Evolutionary conservation across 1,139 yeast species (phyloP).

Genomic region (Pichia sp.): DNA sequence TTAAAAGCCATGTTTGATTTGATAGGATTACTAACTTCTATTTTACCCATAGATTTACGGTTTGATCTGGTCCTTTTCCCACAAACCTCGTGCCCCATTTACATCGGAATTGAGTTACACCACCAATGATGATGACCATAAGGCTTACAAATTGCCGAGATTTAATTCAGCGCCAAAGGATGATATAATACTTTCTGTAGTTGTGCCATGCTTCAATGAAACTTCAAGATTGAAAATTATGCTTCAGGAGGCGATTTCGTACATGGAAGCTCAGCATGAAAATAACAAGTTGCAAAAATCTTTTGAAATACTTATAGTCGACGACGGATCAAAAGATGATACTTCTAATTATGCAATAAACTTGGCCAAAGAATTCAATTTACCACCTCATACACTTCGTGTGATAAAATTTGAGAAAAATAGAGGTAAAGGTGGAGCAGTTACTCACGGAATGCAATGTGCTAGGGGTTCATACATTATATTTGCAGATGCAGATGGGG

Average conservation of each 20-base stretch:
- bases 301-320: constrained; percentile 75
- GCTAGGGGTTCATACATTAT: constrained; percentile 68
- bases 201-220: constrained; percentile 91
- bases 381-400: constrained; percentile 59
- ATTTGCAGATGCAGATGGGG: constrained; percentile 98
- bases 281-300: constrained; percentile 3
- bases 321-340: constrained; percentile 85
- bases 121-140: constrained; percentile 32
- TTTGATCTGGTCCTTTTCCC: constrained; percentile 49
- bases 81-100: constrained; percentile 56
- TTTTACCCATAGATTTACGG: constrained; percentile 35
- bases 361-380: constrained; percentile 51
- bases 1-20: too few relatives aligned
- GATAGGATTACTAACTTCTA: too few relatives aligned
- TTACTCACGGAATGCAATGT: constrained; percentile 83
- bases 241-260: constrained; percentile 71
- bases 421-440: constrained; percentile 98
- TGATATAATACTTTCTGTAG: constrained; percentile 58
- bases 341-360: constrained; percentile 69
- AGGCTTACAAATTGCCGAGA: constrained; percentile 21
- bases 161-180: constrained; percentile 23
- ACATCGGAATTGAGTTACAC: constrained; percentile 48
- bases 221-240: constrained; percentile 64
- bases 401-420: constrained; percentile 66
- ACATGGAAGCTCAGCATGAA: constrained; percentile 33